Conservation (phyloP, 371 early-diverging fungal genomes). For the Circinella umbellata region DNA sequence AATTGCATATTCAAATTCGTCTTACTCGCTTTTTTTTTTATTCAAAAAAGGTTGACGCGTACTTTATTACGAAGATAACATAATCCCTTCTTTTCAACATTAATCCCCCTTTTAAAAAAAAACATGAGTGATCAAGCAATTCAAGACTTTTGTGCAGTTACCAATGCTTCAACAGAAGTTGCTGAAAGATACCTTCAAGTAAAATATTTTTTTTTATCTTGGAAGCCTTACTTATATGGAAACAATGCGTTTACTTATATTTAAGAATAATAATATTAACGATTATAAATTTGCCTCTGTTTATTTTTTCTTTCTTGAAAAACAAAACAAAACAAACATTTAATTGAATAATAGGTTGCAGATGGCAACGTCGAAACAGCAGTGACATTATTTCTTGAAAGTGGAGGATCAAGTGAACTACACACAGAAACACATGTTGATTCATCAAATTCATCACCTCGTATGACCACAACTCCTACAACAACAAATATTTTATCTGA, state of each 20-base stretch:
- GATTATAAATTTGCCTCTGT: too few species aligned
- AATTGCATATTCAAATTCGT: too few species aligned
- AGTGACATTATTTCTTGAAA: constrained; percentile 43
- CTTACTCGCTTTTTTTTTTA: too few species aligned
- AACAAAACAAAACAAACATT: too few species aligned
- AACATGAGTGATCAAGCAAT: constrained; percentile 37
- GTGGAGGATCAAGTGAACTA: constrained; percentile 23
- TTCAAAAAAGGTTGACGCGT: constrained; percentile 1
- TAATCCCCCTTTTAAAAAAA: not conserved
- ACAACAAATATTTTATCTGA: constrained; percentile 35
- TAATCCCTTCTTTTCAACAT: not conserved
- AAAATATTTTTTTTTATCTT: not conserved
- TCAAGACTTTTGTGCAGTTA: constrained; percentile 43
- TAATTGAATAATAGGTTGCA: constrained; percentile 31
- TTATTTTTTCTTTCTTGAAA: too few species aligned
- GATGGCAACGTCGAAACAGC: constrained; percentile 51
- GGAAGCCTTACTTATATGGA: too few species aligned
- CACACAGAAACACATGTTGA: not conserved
- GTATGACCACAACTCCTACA: not conserved
- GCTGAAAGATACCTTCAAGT: constrained; percentile 49
- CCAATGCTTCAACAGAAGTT: constrained; percentile 41
- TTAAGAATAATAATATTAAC: too few species aligned
- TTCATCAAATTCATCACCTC: constrained; percentile 9
- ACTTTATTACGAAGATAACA: not conserved
- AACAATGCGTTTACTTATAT: too few species aligned